Base-by-base conservation (phyloP, 495 filamentous ascomycete genomes). In the Lindgomyces ingoldianus region DNA sequence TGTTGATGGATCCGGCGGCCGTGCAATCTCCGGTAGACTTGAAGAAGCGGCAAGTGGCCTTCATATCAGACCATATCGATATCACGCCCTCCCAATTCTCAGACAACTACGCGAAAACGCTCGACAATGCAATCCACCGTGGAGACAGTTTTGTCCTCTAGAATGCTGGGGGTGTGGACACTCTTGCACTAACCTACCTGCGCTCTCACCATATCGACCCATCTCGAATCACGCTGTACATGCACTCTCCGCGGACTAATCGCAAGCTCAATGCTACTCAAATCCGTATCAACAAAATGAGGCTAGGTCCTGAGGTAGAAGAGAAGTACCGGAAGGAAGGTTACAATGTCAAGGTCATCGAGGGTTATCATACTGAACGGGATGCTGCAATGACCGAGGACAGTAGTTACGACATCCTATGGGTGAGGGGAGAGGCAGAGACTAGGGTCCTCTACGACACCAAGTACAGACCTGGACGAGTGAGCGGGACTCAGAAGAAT, bases 401-500 rank as follows among this genome's bases (percentile, higher is more conserved):
- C 18, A 51, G 36, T 59, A 26, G 29, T 39, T 62, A 58, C 27
- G 49, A 50, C 27, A 61, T 66, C 39, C n/a, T 67, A 22, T 62
- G 52, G 64, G 33, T 57, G 30, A 50, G 22, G 42, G 44, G 52
- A 42, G 65, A 46, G 14, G 49, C 45, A 24, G 52, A 52, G 25
- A 62, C 59, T 8, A 26, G 25, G 58, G 36, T 19, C n/a, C 52
- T n/a, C n/a, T 60, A 67, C 30, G 48, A 49, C 33, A 44, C 16
- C 18, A 62, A 44, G 48, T 57, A 57, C 33, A 56, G 44, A 16
- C 27, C 29, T 6, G 41, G 49, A 12, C 49, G 58, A 44, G 27
- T 67, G n/a, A 62, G 45, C 22, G 57, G 57, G 4, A 61, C 49
- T 49, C 57, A 67, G 27, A 62, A 67, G 57, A 61, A 57, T 36